phyloP scores from a whole-genome alignment of 345 rosid genomes.

The Orychophragmus violaceus region DNA sequence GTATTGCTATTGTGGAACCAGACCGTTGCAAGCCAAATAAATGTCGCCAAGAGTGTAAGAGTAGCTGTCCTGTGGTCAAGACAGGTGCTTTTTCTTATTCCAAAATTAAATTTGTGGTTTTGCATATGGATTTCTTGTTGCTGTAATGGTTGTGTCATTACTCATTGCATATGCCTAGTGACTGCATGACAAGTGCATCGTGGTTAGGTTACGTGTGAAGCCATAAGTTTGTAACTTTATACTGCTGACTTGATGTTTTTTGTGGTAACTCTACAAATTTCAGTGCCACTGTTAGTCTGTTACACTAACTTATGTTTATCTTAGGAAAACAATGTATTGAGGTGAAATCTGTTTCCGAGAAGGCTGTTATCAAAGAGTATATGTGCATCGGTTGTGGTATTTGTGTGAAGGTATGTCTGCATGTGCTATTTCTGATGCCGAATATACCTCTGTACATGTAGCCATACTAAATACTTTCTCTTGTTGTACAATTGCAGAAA shows the following conservation, averaged over 20 bases:
- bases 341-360: constrained; percentile 72
- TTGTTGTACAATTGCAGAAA: constrained; percentile 48
- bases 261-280: background rate
- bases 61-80: constrained; percentile 98
- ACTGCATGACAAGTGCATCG: no score
- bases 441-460: background rate
- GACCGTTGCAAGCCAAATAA: constrained; percentile 97
- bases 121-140: background rate
- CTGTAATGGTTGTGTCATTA: background rate
- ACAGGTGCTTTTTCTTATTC: constrained; percentile 48
- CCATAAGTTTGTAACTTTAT: background rate
- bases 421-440: background rate
- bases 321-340: constrained; percentile 92
- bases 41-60: constrained; percentile 97
- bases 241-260: background rate
- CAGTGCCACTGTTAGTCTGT: constrained; percentile 6
- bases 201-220: background rate
- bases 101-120: background rate
- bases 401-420: constrained; percentile 76
- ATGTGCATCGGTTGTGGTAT: constrained; percentile 96
- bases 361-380: constrained; percentile 94
- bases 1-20: constrained; percentile 86
- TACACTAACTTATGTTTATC: background rate
- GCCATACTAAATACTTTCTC: background rate
- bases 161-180: background rate